phyloP scores from a whole-genome alignment of 495 filamentous ascomycete genomes.

The Penicillium macrosclerotiorum region DNA sequence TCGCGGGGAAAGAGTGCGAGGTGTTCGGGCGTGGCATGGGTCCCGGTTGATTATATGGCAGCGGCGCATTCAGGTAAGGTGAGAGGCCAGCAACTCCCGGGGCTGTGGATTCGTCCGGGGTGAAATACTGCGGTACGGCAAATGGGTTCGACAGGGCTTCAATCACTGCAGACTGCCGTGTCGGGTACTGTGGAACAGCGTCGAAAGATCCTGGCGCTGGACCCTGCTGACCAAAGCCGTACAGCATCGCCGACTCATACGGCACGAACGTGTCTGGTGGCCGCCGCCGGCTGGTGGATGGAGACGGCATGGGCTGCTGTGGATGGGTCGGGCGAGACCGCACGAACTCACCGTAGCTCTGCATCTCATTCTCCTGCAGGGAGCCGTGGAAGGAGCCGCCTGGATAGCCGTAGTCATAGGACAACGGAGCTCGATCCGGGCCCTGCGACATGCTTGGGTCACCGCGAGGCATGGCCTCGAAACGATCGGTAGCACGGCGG shows the following conservation, averaged over 20 bases:
- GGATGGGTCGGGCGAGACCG: conserved; percentile 14
- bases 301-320: not conserved
- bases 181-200: conserved; percentile 70
- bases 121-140: conserved; percentile 74
- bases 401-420: conserved; percentile 48
- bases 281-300: not conserved
- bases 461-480: conserved; percentile 38
- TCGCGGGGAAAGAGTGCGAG: conserved; percentile 51
- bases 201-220: conserved; percentile 71
- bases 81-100: conserved; percentile 54
- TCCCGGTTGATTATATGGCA: conserved; percentile 54
- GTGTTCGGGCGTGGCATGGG: conserved; percentile 49
- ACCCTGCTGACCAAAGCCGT: conserved; percentile 70
- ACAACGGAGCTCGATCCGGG: conserved; percentile 30
- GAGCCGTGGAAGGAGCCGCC: conserved; percentile 36
- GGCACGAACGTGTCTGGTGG: conserved; percentile 36
- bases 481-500: conserved; percentile 32
- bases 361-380: conserved; percentile 44
- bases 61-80: conserved; percentile 53
- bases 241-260: conserved; percentile 71
- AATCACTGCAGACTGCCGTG: conserved; percentile 77
- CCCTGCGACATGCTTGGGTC: conserved; percentile 35
- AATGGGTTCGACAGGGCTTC: conserved; percentile 74
- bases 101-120: conserved; percentile 63
- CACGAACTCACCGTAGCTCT: conserved; percentile 41